Evolutionary conservation across 1,284 basidiomycete genomes (phyloP).

Genomic region (Ganoderma multipileum): DNA sequence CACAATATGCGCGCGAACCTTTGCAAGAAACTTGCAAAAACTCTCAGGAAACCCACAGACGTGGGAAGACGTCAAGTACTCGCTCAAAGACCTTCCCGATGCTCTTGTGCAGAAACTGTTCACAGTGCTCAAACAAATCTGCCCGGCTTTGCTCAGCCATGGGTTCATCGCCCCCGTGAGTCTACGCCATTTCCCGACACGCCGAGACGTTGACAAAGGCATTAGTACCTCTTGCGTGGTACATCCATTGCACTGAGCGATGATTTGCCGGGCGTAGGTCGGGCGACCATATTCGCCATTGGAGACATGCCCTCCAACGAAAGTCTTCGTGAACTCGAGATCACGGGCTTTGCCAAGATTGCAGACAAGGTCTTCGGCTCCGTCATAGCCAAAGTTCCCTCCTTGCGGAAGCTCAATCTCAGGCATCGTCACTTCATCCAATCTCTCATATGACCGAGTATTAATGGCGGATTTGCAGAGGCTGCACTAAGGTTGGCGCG

Average conservation of each 20-base stretch:
- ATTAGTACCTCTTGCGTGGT: conserved; percentile 68
- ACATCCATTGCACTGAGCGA: conserved; percentile 53
- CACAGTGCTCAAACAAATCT: conserved; percentile 52
- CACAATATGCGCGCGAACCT: conserved; percentile 56
- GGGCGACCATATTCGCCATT: conserved; percentile 56
- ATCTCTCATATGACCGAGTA: background rate
- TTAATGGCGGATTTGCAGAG: conserved; percentile 45
- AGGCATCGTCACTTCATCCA: conserved; percentile 47
- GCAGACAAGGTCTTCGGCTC: conserved; percentile 59
- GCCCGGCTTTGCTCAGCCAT: conserved; percentile 58
- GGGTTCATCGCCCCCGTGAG: conserved; percentile 63
- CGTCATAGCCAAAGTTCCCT: conserved; percentile 51
- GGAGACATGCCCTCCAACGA: conserved; percentile 42
- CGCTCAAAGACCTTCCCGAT: conserved; percentile 60
- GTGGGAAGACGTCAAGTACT: conserved; percentile 48
- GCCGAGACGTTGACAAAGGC: background rate
- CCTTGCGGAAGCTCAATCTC: conserved; percentile 55
- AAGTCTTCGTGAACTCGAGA: conserved; percentile 54
- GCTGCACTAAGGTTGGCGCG: conserved; percentile 61
- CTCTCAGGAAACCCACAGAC: conserved; percentile 46
- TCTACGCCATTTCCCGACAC: background rate
- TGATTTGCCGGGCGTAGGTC: conserved; percentile 59
- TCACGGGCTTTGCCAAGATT: conserved; percentile 59
- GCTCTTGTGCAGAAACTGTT: conserved; percentile 58
- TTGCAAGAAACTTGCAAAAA: conserved; percentile 52